Evolutionary conservation across 257 asterid species (phyloP).

Genomic region (Nicotiana obtusifolia): DNA sequence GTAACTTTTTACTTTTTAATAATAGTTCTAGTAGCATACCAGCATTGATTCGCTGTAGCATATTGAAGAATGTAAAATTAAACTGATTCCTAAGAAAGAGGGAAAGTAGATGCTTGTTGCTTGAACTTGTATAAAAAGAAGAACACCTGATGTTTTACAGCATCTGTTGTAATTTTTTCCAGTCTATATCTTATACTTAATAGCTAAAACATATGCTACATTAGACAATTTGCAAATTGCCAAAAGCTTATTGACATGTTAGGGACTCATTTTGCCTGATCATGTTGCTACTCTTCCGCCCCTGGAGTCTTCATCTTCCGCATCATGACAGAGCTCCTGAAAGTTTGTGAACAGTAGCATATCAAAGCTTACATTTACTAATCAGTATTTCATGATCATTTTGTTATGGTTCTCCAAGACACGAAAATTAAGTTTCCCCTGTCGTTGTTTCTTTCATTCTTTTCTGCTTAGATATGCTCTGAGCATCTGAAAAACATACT

Average conservation of each 20-base stretch:
- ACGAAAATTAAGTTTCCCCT: background rate
- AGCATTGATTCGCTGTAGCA: background rate
- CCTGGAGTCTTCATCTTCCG: background rate
- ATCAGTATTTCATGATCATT: background rate
- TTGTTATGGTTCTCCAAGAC: background rate
- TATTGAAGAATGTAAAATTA: background rate
- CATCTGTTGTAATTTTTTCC: background rate
- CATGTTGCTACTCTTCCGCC: background rate
- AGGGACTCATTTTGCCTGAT: background rate
- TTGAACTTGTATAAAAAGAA: background rate
- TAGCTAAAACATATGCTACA: background rate
- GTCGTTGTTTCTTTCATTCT: background rate
- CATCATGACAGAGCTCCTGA: background rate
- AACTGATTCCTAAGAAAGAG: background rate
- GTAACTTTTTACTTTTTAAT: background rate
- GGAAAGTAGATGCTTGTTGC: background rate
- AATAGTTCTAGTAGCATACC: background rate
- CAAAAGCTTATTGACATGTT: background rate
- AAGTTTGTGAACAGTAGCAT: background rate
- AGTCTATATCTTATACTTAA: background rate
- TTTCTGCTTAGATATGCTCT: background rate
- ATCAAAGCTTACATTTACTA: background rate
- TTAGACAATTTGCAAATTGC: background rate
- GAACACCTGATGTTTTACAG: background rate
- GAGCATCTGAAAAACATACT: background rate